Conservation (phyloP, 257 asterid species). For the Solanum chmielewskii region DNA sequence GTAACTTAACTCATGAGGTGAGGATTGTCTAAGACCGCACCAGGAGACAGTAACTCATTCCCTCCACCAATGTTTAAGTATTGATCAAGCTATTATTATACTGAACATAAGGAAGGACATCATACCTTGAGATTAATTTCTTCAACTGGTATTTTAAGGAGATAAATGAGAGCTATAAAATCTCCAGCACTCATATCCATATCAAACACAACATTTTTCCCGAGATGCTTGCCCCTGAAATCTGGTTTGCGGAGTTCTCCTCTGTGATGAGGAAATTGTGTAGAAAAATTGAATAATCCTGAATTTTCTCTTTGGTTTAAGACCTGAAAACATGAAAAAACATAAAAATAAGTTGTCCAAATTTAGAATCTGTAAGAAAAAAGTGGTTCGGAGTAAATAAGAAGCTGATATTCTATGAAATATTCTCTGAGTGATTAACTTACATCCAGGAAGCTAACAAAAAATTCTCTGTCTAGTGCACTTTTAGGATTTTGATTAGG, state of each 20-base stretch:
- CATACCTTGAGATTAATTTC: constrained; percentile 64
- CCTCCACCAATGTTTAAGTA: neutral
- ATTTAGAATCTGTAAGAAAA: neutral
- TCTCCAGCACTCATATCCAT: constrained; percentile 97
- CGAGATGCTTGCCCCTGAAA: constrained; percentile 30
- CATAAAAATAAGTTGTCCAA: neutral
- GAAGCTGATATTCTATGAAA: neutral
- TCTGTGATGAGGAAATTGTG: constrained; percentile 43
- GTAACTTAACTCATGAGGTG: neutral
- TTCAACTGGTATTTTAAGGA: constrained; percentile 64
- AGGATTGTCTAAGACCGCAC: neutral
- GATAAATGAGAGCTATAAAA: constrained; percentile 72
- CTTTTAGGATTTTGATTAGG: constrained; percentile 36
- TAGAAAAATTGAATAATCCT: constrained; percentile 57
- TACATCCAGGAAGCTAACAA: constrained; percentile 57
- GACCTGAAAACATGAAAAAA: constrained; percentile 35
- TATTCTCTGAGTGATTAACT: neutral
- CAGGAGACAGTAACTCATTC: neutral
- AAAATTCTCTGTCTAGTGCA: constrained; percentile 41
- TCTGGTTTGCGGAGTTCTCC: constrained; percentile 46
- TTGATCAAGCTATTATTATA: neutral
- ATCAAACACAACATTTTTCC: constrained; percentile 67
- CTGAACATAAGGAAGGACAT: neutral
- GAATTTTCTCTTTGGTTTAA: constrained; percentile 38
- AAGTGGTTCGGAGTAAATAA: neutral